Base-by-base conservation (phyloP, 495 filamentous ascomycete species). In the Penicillium bialowiezense region DNA sequence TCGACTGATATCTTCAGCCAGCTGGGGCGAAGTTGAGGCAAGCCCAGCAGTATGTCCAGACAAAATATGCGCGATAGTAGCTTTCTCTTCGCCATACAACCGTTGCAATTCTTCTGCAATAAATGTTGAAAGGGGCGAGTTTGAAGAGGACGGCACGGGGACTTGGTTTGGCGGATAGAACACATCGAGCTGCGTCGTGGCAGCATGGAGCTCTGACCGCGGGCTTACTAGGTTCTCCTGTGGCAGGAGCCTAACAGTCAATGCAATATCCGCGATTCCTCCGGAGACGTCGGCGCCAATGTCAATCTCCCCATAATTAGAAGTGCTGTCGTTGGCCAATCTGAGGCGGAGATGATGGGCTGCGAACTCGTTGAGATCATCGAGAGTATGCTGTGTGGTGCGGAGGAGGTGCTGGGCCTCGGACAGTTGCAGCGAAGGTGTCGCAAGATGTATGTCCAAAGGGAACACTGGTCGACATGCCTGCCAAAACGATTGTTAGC, bases 341-440 rank as follows among this genome's bases (percentile, higher is more conserved):
- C 89, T 84, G 29, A 96, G 74, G 10, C 89, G 85, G 35, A 96
- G 68, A 62, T 92, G 89, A 60, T 96, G 89, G 19, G 87, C 87
- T n/a, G 89, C 86, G 68, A 96, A 96, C 55, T 95, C 90, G 61
- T 91, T 95, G 38, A 88, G 77, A 55, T 93, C 88, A 67, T 97
- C 91, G 33, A 96, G 79, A 15, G 88, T 85, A 74, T 95, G 89
- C 58, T 96, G 91, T 7, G 90, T 93, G 9, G 85, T 83, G 48
- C 86, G 87, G 12, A 96, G 67, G 24, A 97, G 80, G 63, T 87
- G 80, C 58, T 88, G 81, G 3, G 84, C 82, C 63, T 97, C 90
- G 32, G 79, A 62, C 3, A 78, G 75, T 44, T 81, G 80, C 41
- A 96, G 68, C 12, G 70, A 77, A 20, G 82, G 80, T 33, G 88